These are phyloP conservation scores for Aspergillus indologenus DNA, from an alignment of 495 filamentous ascomycete species.

Conservation along the genomic window DNA sequence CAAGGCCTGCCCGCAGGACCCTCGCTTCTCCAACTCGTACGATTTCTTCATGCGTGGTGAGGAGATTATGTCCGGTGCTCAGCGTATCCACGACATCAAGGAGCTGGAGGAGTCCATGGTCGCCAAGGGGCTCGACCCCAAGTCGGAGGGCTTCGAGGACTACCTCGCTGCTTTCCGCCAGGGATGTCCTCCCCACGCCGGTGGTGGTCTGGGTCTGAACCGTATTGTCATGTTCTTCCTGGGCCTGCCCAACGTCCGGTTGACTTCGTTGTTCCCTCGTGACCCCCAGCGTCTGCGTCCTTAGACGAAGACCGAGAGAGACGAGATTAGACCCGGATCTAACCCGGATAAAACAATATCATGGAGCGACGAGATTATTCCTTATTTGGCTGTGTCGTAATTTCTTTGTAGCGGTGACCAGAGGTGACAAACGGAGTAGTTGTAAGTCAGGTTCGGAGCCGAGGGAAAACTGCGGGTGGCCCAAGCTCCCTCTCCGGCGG, in stretches of 20 bases:
- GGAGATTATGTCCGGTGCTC: conserved; percentile 83
- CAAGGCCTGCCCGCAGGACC: conserved; percentile 67
- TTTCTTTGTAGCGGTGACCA: neutral
- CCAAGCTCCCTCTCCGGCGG: conserved; percentile 16
- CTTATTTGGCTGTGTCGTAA: conserved; percentile 2
- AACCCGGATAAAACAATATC: conserved; percentile 7
- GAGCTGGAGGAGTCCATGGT: conserved; percentile 67
- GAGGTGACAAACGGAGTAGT: too few species aligned
- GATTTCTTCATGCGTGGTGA: conserved; percentile 94
- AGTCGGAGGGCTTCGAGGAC: conserved; percentile 72
- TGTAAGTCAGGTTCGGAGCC: too few species aligned
- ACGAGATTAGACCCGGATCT: conserved; percentile 1
- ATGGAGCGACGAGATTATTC: conserved; percentile 10
- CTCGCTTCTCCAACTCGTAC: conserved; percentile 75
- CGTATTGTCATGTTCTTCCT: conserved; percentile 86
- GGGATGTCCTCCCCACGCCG: conserved; percentile 78
- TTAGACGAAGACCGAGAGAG: conserved; percentile 26
- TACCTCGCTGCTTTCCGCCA: conserved; percentile 79
- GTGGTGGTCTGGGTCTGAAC: conserved; percentile 85
- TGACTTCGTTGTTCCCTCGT: conserved; percentile 75
- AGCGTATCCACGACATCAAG: conserved; percentile 74
- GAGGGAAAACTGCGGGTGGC: conserved; percentile 12
- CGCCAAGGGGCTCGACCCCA: conserved; percentile 70
- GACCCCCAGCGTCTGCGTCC: conserved; percentile 81
- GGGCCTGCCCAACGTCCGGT: conserved; percentile 74